Evolutionary conservation across 2,329 filamentous ascomycete species (phyloP), one percentile per base, ranked within the genome.

Genomic region (Aspergillus thermomutatus): DNA sequence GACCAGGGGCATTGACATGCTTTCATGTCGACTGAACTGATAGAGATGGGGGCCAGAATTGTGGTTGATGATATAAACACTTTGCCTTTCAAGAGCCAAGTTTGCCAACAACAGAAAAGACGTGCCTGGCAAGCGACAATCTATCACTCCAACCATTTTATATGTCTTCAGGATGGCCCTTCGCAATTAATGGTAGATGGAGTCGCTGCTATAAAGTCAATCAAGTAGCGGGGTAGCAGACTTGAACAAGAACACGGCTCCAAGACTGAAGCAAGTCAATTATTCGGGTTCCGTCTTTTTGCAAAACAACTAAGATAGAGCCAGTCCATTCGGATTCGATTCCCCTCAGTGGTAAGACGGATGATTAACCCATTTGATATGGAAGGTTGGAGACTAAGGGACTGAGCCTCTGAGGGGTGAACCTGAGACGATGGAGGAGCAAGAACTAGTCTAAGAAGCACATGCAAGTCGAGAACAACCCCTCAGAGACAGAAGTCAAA

Each of bases 401-500:
- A 17, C 31, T 37, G 14, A 7, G 31, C 31, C 31, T 37, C 31
- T 37, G 31, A 37, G 31, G 14, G 14, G 31, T 37, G 31, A 37
- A 37, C 17, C 31, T 37, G 31, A 37, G 31, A 5, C 31, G 31
- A 37, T 14, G 11, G 31, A 34, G 31, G 3, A 37, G 14, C 31
- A 37, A 6, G 14, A 7, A 6, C 31, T n/a, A n/a, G n/a, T n/a
- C n/a, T 17, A 7, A 46, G 43, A 46, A 46, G 43, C 45, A 49
- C 19, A 28, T 54, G 31, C 26, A 40, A 37, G 31, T 17, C 31
- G 31, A 37, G 14, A 37, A 28, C n/a, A 53, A 40, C 37, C 31
- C 34, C 21, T 41, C 34, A 41, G 26, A 45, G 50, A 19, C 50
- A 11, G 14, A 34, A 50, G 49, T 43, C 23, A 28, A 60, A 59